These are phyloP conservation scores for Hanseniaspora nectarophila DNA, from an alignment of 805 yeast species.

Conservation along the genomic window DNA sequence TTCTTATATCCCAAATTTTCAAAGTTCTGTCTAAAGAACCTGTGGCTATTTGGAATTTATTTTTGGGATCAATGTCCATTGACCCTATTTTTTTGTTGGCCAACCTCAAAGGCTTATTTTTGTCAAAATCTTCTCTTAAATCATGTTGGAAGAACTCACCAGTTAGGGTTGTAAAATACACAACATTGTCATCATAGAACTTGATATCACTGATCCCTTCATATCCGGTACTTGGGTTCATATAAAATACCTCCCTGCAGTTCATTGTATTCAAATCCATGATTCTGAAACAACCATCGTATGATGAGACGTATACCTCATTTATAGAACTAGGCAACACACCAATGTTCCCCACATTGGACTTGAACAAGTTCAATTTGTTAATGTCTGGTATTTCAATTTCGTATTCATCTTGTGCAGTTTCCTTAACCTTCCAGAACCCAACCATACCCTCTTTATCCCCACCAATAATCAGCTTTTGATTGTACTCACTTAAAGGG, in stretches of 20 bases:
- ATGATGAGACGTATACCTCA: conserved; percentile 58
- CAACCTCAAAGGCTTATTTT: conserved; percentile 39
- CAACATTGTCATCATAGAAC: conserved; percentile 42
- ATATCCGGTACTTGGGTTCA: conserved; percentile 41
- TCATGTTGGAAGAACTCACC: conserved; percentile 77
- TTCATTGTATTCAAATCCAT: conserved; percentile 53
- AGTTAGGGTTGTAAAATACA: conserved; percentile 63
- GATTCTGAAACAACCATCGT: conserved; percentile 75
- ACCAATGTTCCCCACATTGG: conserved; percentile 53
- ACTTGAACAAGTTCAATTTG: conserved; percentile 62
- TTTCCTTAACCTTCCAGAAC: conserved; percentile 59
- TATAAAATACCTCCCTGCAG: conserved; percentile 50
- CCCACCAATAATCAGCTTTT: conserved; percentile 62
- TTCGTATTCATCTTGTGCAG: conserved; percentile 19
- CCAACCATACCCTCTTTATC: conserved; percentile 83
- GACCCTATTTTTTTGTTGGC: conserved; percentile 92
- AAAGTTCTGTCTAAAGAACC: conserved; percentile 81
- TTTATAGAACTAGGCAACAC: conserved; percentile 40
- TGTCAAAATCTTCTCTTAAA: conserved; percentile 36
- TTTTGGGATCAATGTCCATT: conserved; percentile 62
- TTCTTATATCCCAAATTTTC: conserved; percentile 78
- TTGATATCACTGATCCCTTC: conserved; percentile 68
- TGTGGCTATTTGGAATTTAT: conserved; percentile 55
- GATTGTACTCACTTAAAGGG: conserved; percentile 44
- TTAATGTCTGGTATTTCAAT: conserved; percentile 42